A percentile compares a stretch with the other conserved stretches of the same genome.
Conservation (phyloP, 73 alveolate species). For the Halteria grandinella region DNA sequence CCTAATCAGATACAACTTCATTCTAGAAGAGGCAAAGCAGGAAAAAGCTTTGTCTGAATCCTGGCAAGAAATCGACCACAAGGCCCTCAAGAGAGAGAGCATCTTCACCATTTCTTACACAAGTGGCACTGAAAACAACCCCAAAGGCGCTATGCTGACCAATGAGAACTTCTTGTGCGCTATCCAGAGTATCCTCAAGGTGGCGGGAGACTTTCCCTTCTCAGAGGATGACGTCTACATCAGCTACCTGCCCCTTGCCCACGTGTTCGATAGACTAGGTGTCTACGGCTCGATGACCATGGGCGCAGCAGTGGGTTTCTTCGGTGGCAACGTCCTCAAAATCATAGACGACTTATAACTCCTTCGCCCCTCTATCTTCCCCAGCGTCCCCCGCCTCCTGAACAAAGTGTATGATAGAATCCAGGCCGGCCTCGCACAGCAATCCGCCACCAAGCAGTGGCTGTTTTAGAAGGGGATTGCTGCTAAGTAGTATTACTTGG, state of each 20-base stretch:
- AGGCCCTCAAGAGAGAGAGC: constrained; percentile 41
- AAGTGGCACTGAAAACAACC: constrained; percentile 79
- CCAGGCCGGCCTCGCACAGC: constrained; percentile 13
- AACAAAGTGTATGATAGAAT: constrained; percentile 61
- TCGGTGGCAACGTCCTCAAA: constrained; percentile 66
- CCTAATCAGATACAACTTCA: too few relatives aligned
- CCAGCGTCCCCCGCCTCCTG: constrained; percentile 75
- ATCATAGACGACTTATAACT: constrained; percentile 59
- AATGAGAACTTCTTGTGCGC: constrained; percentile 55
- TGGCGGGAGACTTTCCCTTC: constrained; percentile 57
- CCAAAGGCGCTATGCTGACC: constrained; percentile 79
- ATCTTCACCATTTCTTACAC: constrained; percentile 74
- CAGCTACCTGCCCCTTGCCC: constrained; percentile 81
- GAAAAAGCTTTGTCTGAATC: too few relatives aligned
- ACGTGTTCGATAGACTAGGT: constrained; percentile 72
- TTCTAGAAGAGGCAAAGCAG: too few relatives aligned
- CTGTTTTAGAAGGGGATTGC: constrained; percentile 64
- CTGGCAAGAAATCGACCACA: background rate
- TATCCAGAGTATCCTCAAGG: constrained; percentile 22
- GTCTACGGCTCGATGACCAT: constrained; percentile 35
- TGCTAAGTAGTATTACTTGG: constrained; percentile 28
- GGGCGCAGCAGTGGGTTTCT: constrained; percentile 80
- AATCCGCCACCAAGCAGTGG: background rate
- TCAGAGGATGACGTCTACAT: constrained; percentile 44
- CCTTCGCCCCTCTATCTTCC: constrained; percentile 75